Evolutionary conservation across 2,329 filamentous ascomycete species (phyloP), one percentile per base, ranked within the genome.

Genomic region (Fusarium tanahbumbuense): DNA sequence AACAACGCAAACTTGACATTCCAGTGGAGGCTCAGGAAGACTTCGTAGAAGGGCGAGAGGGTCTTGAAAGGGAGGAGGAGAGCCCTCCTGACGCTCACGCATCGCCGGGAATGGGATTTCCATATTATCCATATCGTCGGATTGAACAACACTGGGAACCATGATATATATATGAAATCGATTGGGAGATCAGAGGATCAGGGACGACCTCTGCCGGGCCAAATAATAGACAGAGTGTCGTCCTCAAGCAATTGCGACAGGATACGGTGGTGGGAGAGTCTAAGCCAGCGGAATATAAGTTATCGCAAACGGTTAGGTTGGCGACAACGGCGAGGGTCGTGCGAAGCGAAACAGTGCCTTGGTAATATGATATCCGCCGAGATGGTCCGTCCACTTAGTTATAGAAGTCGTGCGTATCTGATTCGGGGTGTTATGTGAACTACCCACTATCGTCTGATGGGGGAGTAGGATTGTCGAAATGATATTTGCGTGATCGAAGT

Each of bases 1-100:
- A 57, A 88, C 83, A 54, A 88, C 81, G 70, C 85, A 85, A 32
- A 86, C 84, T 69, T 84, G 81, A 48, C 81, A 82, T 69, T 82
- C 80, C 32, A 81, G 76, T 18, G 83, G 82, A n/a, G 81, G 78
- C 68, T 84, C 81, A 56, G 82, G 84, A 70, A 83, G 81, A 76
- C 82, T 86, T 71, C 83, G 79, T 27, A 87, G 80, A 50, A 84
- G 79, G 40, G 84, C 84, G 45, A 87, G 79, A 53, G 83, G 81
- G 68, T 85, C 83, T 62, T 82, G 79, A 57, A 77, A 77, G 52
- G 78, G 75, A 53, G 81, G 79, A 49, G 72, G 73, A 45, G 74
- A 76, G 22, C 67, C 73, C 60, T 78, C 76, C 59, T 74, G 73
- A 58, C 73, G 73, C 59, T 75, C 73, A 55, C 73, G 73, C 46